These are phyloP conservation scores for Phialophora macrospora DNA, from an alignment of 2,329 filamentous ascomycete species.

Conservation along the genomic window DNA sequence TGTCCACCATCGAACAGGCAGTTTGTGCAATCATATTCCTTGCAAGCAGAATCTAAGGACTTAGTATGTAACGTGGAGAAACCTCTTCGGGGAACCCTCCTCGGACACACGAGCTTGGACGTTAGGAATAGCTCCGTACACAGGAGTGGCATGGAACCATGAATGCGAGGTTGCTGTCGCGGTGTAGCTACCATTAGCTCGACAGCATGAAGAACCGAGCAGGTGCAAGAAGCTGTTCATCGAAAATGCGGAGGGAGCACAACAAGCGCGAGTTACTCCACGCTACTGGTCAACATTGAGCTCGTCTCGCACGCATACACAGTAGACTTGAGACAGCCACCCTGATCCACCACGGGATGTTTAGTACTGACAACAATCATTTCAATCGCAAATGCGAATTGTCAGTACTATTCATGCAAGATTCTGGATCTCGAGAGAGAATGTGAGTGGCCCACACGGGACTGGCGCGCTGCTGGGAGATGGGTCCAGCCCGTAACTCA, in stretches of 20 bases:
- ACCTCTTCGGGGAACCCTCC: neutral
- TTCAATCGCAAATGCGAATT: slow-evolving; percentile 20
- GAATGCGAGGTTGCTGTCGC: neutral
- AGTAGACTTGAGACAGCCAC: neutral
- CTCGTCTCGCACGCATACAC: neutral
- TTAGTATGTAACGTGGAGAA: neutral
- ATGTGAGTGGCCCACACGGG: slow-evolving; percentile 3
- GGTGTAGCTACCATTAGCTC: neutral
- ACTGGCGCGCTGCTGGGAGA: slow-evolving; percentile 1
- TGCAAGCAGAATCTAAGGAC: neutral
- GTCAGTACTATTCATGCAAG: slow-evolving; percentile 17
- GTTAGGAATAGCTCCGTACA: neutral
- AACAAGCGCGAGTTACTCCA: slow-evolving; percentile 8
- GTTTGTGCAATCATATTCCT: slow-evolving; percentile 9
- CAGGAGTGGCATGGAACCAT: neutral
- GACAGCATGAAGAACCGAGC: neutral
- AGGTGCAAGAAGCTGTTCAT: slow-evolving; percentile 9
- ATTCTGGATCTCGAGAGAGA: slow-evolving; percentile 15
- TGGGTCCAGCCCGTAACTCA: slow-evolving; percentile 7
- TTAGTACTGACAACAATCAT: slow-evolving; percentile 6
- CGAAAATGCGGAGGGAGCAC: slow-evolving; percentile 4
- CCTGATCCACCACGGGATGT: slow-evolving; percentile 5
- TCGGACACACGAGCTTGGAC: neutral
- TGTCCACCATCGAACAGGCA: slow-evolving; percentile 6
- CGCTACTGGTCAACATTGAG: slow-evolving; percentile 4